Base-by-base conservation (phyloP, 2,329 filamentous ascomycete species). In the Trichoderma endophyticum region DNA sequence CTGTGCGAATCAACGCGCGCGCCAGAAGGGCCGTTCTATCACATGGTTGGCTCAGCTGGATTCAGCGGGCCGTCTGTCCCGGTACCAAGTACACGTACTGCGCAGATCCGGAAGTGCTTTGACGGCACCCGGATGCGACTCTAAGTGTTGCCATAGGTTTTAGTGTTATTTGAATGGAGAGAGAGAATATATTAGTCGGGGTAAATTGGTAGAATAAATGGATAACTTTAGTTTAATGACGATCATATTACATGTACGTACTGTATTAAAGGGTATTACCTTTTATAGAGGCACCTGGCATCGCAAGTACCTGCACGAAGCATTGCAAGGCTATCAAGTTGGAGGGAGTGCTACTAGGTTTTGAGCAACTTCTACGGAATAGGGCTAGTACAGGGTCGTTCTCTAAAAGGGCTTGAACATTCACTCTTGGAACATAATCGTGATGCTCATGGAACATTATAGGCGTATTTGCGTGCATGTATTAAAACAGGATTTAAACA, bases 91-190 rank as follows among this genome's bases (percentile, higher is more conserved):
- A 21, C 30, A 26, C 14, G 30, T 34, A 57, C 43, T 36, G 34
- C 64, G 64, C 64, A 67, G 64, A 67, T 67, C 64, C 64, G 51
- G 64, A 57, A 3, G 64, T 67, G 32, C 64, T 39, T 57, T 28
- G 32, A 3, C 14, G 56, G 32, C 48, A 56, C 32, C 51, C 64
- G 64, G 56, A 18, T 67, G 64, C 51, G 24, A 59, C 64, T 21
- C 30, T 32, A 34, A 9, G 32, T n/a, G 18, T 24, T 61, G 21
- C 59, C 59, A 32, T 34, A 30, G 43, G 54, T n/a, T 65, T 32
- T 54, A n/a, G 30, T 51, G 43, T 2, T n/a, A 32, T 12, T 11
- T 11, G n/a, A 51, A 51, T 32, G 1, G 12, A 21, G 14, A 18
- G 24, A 24, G 18, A 36, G 6, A 11, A 28, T n/a, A 12, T 1